These are phyloP conservation scores for Thermoascus crustaceus DNA, from an alignment of 2,329 filamentous ascomycete species.

Conservation along the genomic window DNA sequence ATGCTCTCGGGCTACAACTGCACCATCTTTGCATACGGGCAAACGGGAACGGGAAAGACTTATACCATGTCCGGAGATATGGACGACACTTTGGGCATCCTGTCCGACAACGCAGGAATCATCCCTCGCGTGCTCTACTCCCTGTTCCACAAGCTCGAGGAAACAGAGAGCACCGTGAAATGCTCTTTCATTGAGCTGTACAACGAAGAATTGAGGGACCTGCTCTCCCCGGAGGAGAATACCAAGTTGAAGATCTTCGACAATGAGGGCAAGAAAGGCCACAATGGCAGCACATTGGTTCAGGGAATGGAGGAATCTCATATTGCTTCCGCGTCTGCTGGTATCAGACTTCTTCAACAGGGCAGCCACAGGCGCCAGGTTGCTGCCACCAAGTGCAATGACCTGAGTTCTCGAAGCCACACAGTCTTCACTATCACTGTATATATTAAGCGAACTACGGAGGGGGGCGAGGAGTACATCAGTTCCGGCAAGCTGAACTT, in stretches of 20 bases:
- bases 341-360: conserved; percentile 78
- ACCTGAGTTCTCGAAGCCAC: conserved; percentile 91
- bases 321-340: conserved; percentile 74
- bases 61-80: conserved; percentile 99
- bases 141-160: conserved; percentile 78
- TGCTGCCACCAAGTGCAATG: conserved; percentile 99
- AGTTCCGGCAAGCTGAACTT: conserved; percentile 91
- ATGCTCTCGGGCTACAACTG: conserved; percentile 94
- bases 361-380: conserved; percentile 93
- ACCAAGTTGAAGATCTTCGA: conserved; percentile 93
- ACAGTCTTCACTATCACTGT: conserved; percentile 96
- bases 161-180: conserved; percentile 80
- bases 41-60: conserved; percentile 96
- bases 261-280: conserved; percentile 66
- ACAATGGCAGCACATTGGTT: conserved; percentile 68
- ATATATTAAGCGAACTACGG: conserved; percentile 71
- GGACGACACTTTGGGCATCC: conserved; percentile 71
- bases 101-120: conserved; percentile 88
- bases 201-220: conserved; percentile 90
- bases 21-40: conserved; percentile 96
- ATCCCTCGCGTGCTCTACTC: conserved; percentile 84
- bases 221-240: conserved; percentile 73
- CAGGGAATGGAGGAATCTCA: conserved; percentile 97
- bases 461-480: conserved; percentile 81
- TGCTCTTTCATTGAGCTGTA: conserved; percentile 98